Evolutionary conservation across 805 yeast genomes (phyloP), one percentile per base, ranked within the genome.

Genomic region (Cyberlindnera euphorbiiphila): DNA sequence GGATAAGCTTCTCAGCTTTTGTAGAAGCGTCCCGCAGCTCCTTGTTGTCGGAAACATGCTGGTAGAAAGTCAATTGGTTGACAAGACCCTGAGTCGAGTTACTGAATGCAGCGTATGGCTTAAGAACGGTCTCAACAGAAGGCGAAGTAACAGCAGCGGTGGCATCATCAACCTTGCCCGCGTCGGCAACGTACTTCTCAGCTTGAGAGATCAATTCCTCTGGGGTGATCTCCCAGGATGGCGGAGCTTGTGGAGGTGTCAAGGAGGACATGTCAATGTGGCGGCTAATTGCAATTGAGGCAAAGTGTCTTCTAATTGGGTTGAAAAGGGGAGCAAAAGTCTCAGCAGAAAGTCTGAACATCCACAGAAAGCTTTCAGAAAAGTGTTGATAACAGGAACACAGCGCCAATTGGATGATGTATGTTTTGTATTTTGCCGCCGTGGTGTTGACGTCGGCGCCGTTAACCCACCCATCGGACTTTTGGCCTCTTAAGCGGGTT

Each of bases 1-100:
- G 69, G 29, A 82, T 58, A 42, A 67, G 53, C 53, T 76, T 76
- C 45, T 80, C 83, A 0, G 85, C 81, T 42, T 72, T 64, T 29
- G 71, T 70, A 3, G 89, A 77, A 4, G 87, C 85, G 45, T 82
- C 85, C 52, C 96, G 71, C 22, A 83, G 54, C n/a, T 62, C 76
- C 51, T 78, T 74, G 45, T 72, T 68, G 15, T 76, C 51, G 4
- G 89, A 80, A 9, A 86, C 89, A 48, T 81, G 80, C 58, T 79
- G 86, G 52, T 77, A 80, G 54, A 86, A 85, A 14, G 80, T 65
- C 49, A 84, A 59, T 47, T 71, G 80, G 49, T 71, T 72, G 19
- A 65, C 64, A 6, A 68, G 35, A 5, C 69, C 69, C 9, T 66
- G 59, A 29, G 69, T 65, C 18, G 60, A 61, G 53, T 83, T 78